Evolutionary conservation across 1,284 basidiomycete species (phyloP).

Genomic region (Xanthoconium separans): DNA sequence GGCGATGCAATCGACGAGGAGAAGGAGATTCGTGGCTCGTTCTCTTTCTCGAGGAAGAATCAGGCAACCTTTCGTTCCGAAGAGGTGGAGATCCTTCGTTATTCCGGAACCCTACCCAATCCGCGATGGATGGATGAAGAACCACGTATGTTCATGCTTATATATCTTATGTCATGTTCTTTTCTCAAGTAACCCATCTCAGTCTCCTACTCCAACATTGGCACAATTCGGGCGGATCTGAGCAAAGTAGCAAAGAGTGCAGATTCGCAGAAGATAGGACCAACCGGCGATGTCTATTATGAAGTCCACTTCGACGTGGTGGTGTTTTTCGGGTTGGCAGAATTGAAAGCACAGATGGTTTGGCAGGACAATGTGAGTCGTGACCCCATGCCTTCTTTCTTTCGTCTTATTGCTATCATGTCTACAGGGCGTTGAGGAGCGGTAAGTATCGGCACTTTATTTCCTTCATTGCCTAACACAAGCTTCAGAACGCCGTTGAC

Average conservation of each 20-base stretch:
- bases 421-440: not conserved
- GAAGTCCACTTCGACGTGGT: not conserved
- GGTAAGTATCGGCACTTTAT: not conserved
- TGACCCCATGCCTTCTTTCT: not conserved
- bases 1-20: not conserved
- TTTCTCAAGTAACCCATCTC: not conserved
- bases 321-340: not conserved
- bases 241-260: not conserved
- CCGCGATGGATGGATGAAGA: not conserved
- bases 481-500: not conserved
- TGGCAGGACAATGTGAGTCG: not conserved
- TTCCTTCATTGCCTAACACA: not conserved
- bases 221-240: not conserved
- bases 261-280: not conserved
- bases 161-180: not conserved
- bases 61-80: not conserved
- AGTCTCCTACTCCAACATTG: not conserved
- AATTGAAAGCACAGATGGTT: slow-evolving; percentile 1
- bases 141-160: not conserved
- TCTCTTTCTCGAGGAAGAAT: not conserved
- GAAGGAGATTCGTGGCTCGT: not conserved
- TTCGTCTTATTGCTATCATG: not conserved
- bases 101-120: not conserved
- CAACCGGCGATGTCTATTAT: not conserved
- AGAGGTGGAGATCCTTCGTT: not conserved